phyloP scores from a whole-genome alignment of 257 asterid species.

The Solanum pennellii region DNA sequence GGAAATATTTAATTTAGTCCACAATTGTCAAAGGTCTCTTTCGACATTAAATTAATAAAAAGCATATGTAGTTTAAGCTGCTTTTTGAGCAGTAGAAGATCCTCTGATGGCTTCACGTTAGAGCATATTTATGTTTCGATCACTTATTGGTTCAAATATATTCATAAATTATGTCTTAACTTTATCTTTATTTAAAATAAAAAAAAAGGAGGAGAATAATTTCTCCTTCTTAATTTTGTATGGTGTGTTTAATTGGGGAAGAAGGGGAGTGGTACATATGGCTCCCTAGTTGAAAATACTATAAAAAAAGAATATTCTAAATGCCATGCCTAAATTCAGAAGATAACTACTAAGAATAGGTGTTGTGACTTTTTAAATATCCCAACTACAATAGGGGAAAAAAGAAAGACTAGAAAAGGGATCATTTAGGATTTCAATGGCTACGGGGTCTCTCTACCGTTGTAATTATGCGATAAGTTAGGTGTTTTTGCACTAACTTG shows the following conservation, averaged over 20 bases:
- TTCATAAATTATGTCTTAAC: neutral
- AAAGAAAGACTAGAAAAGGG: neutral
- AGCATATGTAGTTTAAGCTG: conserved; percentile 51
- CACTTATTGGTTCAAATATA: conserved; percentile 15
- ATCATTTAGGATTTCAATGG: neutral
- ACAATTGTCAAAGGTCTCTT: conserved; percentile 20
- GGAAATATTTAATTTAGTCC: neutral
- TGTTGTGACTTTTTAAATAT: neutral
- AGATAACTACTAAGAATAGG: neutral
- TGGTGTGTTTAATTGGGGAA: neutral
- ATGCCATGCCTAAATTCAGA: neutral
- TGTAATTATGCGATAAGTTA: neutral
- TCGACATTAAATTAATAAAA: conserved; percentile 17
- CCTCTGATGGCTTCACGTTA: conserved; percentile 40
- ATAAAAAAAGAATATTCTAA: neutral
- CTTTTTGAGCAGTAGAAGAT: conserved; percentile 37
- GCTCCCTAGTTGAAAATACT: neutral
- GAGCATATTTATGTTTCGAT: conserved; percentile 4
- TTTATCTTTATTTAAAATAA: neutral
- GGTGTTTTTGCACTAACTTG: neutral
- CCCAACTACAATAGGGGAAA: neutral
- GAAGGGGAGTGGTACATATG: neutral
- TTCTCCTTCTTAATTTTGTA: neutral
- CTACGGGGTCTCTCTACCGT: neutral
- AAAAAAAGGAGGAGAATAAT: neutral